A percentile compares a stretch with the other conserved stretches of the same genome.
phyloP scores from a whole-genome alignment of 1,139 yeast species.

The Candida anutae region DNA sequence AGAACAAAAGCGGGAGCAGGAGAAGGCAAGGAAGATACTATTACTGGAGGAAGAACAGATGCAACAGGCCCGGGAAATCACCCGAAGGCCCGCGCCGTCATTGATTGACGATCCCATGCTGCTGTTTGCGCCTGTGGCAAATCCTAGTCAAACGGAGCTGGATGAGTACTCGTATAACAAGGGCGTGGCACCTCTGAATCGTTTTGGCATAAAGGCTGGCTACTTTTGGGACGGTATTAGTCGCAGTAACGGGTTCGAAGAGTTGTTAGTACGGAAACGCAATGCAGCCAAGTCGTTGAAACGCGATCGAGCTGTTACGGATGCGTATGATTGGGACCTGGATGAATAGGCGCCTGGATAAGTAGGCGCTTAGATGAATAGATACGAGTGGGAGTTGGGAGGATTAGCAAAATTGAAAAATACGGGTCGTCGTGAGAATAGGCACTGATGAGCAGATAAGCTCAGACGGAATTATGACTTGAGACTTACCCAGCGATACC shows the following conservation, averaged over 20 bases:
- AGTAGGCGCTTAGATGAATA: constrained; percentile 1
- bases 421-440: no score
- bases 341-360: constrained; percentile 11
- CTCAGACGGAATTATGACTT: no score
- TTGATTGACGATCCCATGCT: constrained; percentile 64
- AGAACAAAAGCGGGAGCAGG: constrained; percentile 17
- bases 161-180: constrained; percentile 22
- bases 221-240: constrained; percentile 90
- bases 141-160: constrained; percentile 1
- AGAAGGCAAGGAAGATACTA: constrained; percentile 34
- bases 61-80: constrained; percentile 6
- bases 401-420: no score
- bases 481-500: no score
- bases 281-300: constrained; percentile 34
- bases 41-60: constrained; percentile 26
- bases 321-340: constrained; percentile 20
- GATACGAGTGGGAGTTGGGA: neutral
- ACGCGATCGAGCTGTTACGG: constrained; percentile 11
- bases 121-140: constrained; percentile 33
- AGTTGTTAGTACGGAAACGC: constrained; percentile 48
- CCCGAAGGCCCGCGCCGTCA: constrained; percentile 5
- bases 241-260: constrained; percentile 86
- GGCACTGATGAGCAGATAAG: no score
- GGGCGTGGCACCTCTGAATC: constrained; percentile 53
- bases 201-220: constrained; percentile 77